Conservation (phyloP, 768 basidiomycete species). For the Russula dissimulans region DNA sequence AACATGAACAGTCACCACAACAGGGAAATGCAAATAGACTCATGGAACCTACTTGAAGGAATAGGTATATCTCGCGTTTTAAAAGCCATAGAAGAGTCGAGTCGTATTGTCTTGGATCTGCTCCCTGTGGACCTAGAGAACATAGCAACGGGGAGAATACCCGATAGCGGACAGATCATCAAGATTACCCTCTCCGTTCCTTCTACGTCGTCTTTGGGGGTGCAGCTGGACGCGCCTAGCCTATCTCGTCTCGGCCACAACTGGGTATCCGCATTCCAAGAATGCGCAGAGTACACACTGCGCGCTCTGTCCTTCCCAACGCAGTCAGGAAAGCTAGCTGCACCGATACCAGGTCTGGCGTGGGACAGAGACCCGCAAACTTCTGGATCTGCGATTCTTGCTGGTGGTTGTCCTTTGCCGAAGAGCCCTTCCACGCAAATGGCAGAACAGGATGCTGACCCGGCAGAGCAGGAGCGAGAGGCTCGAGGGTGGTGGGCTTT, state of each 20-base stretch:
- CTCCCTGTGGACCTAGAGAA: constrained; percentile 37
- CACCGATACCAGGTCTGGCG: constrained; percentile 24
- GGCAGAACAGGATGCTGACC: constrained; percentile 24
- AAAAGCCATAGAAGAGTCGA: constrained; percentile 33
- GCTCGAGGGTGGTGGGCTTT: constrained; percentile 70
- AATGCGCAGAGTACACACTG: constrained; percentile 41
- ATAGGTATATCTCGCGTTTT: constrained; percentile 44
- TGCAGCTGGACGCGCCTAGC: constrained; percentile 26
- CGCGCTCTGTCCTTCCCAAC: constrained; percentile 35
- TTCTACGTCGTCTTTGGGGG: constrained; percentile 22
- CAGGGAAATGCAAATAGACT: constrained; percentile 23
- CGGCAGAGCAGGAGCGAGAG: constrained; percentile 44
- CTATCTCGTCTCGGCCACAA: constrained; percentile 23
- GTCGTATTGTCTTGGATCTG: constrained; percentile 37
- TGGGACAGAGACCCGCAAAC: constrained; percentile 27
- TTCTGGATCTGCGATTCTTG: constrained; percentile 33
- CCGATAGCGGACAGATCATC: constrained; percentile 27
- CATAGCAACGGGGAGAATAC: constrained; percentile 31
- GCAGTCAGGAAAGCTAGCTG: constrained; percentile 24
- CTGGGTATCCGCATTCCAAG: constrained; percentile 48
- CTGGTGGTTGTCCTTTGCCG: constrained; percentile 47
- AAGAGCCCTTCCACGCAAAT: constrained; percentile 66
- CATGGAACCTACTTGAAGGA: constrained; percentile 37
- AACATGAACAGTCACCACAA: constrained; percentile 11
- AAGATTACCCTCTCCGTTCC: constrained; percentile 29